Evolutionary conservation across 1,284 basidiomycete genomes (phyloP).

Genomic region (Apiotrichum veenhuisii): DNA sequence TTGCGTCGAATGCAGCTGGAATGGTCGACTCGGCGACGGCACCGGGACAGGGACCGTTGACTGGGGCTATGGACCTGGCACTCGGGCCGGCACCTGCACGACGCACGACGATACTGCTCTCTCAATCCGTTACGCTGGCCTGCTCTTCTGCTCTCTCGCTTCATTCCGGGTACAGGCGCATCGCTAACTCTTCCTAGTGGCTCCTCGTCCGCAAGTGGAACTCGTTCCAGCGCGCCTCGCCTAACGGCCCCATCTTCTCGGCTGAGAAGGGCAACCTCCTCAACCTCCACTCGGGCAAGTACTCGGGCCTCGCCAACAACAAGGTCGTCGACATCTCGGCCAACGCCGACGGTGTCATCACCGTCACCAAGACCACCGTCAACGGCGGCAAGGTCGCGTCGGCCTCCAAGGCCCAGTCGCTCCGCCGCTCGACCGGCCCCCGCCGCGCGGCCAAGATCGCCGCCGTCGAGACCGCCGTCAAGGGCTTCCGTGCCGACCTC

Average conservation of each 20-base stretch:
- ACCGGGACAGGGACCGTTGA: no score
- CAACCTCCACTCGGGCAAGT: conserved; percentile 83
- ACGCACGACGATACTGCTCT: background rate
- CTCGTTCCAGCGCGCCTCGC: conserved; percentile 77
- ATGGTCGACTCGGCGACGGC: no score
- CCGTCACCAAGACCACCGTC: conserved; percentile 64
- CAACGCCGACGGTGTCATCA: conserved; percentile 58
- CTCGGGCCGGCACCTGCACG: no score
- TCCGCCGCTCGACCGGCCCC: conserved; percentile 68
- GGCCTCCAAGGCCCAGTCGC: conserved; percentile 52
- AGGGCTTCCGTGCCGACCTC: conserved; percentile 78
- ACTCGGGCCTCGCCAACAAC: conserved; percentile 76
- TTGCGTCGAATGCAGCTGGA: no score
- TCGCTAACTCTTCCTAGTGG: conserved; percentile 63
- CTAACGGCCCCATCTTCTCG: conserved; percentile 73
- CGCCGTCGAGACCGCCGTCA: conserved; percentile 60
- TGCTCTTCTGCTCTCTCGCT: background rate
- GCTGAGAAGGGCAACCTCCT: conserved; percentile 82
- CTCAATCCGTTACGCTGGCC: no score
- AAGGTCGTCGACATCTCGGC: conserved; percentile 70
- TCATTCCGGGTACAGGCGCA: no score
- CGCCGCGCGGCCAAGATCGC: conserved; percentile 71
- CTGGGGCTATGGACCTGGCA: no score
- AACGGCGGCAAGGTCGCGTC: conserved; percentile 52
- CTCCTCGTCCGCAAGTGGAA: conserved; percentile 82